Evolutionary conservation across 495 filamentous ascomycete genomes (phyloP).

Genomic region (Neurospora sp.): DNA sequence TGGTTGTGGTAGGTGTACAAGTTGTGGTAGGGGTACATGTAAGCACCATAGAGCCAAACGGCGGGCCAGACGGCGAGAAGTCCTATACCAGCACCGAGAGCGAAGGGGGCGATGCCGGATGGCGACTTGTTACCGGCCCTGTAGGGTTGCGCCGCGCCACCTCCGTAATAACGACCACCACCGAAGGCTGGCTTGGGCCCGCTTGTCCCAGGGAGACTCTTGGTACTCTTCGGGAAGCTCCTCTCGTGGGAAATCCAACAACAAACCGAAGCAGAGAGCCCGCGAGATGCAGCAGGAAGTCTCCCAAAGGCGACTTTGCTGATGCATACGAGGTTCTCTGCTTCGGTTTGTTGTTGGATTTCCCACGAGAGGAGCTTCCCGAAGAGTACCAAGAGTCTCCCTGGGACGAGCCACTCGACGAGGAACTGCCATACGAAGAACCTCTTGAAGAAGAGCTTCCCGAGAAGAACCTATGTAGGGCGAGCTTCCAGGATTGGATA

Average conservation of each 20-base stretch:
- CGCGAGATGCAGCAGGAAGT: neutral
- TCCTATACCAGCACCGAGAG: conserved; percentile 44
- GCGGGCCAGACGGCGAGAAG: conserved; percentile 49
- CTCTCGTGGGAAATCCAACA: neutral
- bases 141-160: conserved; percentile 66
- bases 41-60: conserved; percentile 51
- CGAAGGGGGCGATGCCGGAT: conserved; percentile 43
- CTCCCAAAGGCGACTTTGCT: neutral
- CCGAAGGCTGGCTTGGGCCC: conserved; percentile 51
- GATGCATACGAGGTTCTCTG: neutral
- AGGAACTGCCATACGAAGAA: neutral
- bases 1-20: conserved; percentile 54
- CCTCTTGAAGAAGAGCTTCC: neutral
- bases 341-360: neutral
- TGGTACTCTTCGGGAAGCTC: neutral
- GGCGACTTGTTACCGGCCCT: conserved; percentile 46
- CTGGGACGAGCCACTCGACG: neutral
- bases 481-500: neutral
- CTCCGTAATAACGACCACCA: conserved; percentile 64
- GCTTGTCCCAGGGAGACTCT: conserved; percentile 21
- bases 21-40: conserved; percentile 56
- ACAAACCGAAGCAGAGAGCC: neutral
- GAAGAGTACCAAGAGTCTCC: neutral
- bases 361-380: neutral
- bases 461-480: neutral